Conservation (phyloP, 2,329 filamentous ascomycete genomes). For the Mariannaea sp. region DNA sequence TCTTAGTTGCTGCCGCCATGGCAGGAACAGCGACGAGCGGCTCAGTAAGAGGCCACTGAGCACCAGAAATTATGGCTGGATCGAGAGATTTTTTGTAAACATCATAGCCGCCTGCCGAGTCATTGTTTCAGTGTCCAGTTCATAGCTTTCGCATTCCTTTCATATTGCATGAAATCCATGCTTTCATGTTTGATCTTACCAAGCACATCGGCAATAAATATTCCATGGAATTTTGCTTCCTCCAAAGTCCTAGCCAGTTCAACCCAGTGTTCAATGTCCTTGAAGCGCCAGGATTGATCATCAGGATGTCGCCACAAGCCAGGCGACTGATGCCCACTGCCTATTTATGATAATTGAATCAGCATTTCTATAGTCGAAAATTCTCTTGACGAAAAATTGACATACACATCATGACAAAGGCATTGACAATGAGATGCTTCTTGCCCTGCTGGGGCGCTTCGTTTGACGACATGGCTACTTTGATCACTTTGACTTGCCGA, state of each 20-base stretch:
- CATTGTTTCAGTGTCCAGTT: no score
- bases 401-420: slow-evolving; percentile 49
- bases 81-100: slow-evolving; percentile 67
- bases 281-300: slow-evolving; percentile 66
- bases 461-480: slow-evolving; percentile 26
- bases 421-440: slow-evolving; percentile 50
- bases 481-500: not conserved
- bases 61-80: slow-evolving; percentile 64
- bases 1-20: slow-evolving; percentile 72
- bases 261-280: slow-evolving; percentile 64
- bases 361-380: slow-evolving; percentile 11
- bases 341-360: slow-evolving; percentile 26
- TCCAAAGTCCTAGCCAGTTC: slow-evolving; percentile 64
- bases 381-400: not conserved
- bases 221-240: slow-evolving; percentile 65
- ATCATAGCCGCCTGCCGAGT: slow-evolving; percentile 63
- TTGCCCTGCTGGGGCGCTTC: slow-evolving; percentile 30
- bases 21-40: slow-evolving; percentile 67
- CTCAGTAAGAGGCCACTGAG: slow-evolving; percentile 74
- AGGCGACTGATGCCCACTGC: slow-evolving; percentile 53
- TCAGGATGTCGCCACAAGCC: slow-evolving; percentile 64
- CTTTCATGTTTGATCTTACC: slow-evolving; percentile 46
- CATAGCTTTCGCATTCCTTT: no score
- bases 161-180: no score
- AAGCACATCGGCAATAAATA: slow-evolving; percentile 70